phyloP scores from a whole-genome alignment of 2,329 filamentous ascomycete species.

The Colletotrichum karsti region DNA sequence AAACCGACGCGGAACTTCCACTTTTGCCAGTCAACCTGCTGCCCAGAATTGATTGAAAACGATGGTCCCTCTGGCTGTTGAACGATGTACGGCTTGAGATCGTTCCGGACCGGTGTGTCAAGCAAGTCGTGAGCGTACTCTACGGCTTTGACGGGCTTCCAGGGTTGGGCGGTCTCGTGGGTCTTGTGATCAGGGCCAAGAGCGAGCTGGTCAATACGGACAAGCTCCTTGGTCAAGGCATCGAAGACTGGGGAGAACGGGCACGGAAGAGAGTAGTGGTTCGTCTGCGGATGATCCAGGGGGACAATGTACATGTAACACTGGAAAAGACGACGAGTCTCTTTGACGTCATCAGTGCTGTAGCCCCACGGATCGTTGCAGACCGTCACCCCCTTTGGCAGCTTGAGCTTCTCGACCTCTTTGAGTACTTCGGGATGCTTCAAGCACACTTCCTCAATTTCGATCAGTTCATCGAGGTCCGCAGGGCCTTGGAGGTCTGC shows the following conservation, averaged over 20 bases:
- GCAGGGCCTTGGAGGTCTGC: neutral
- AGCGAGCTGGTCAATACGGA: conserved; percentile 74
- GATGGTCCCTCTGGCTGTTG: conserved; percentile 46
- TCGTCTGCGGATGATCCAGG: conserved; percentile 63
- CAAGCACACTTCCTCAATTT: conserved; percentile 62
- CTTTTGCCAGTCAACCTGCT: conserved; percentile 65
- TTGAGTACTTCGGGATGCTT: conserved; percentile 33
- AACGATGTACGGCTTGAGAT: conserved; percentile 44
- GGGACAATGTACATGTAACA: conserved; percentile 55
- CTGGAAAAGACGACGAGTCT: neutral
- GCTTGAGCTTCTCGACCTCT: neutral
- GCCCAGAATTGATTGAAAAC: conserved; percentile 50
- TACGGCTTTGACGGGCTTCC: conserved; percentile 62
- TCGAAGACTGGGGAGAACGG: conserved; percentile 73
- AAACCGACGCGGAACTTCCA: conserved; percentile 76
- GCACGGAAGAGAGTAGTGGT: conserved; percentile 72
- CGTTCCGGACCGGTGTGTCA: conserved; percentile 54
- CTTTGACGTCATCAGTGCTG: neutral
- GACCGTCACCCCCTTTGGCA: conserved; percentile 43
- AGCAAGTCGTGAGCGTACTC: conserved; percentile 69
- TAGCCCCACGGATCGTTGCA: conserved; percentile 48
- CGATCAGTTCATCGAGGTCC: conserved; percentile 55
- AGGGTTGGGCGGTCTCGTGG: conserved; percentile 57
- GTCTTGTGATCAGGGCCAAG: conserved; percentile 70
- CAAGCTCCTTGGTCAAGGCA: conserved; percentile 67